Evolutionary conservation across 1,139 yeast genomes (phyloP).

Genomic region (Candida glucosophila): DNA sequence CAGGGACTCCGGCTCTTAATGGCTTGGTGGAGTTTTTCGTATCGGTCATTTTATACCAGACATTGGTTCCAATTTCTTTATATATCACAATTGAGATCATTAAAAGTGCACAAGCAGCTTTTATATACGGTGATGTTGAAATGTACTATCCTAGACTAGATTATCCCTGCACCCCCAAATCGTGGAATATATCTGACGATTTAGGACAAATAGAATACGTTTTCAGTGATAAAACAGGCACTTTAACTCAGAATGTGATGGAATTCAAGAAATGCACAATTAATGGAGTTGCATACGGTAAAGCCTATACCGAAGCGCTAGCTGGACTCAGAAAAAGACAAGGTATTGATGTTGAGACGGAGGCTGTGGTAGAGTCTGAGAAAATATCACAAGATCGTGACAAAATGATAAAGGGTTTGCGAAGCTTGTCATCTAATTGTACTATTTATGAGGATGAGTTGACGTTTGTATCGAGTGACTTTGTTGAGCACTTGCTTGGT

Average conservation of each 20-base stretch:
- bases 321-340: conserved; percentile 50
- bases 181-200: conserved; percentile 58
- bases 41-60: conserved; percentile 46
- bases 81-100: conserved; percentile 54
- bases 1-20: conserved; percentile 40
- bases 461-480: conserved; percentile 41
- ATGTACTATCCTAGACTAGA: conserved; percentile 47
- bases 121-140: conserved; percentile 42
- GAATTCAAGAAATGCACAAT: conserved; percentile 55
- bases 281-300: conserved; percentile 46
- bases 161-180: conserved; percentile 53
- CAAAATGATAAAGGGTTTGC: conserved; percentile 27
- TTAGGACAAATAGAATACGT: conserved; percentile 58
- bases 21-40: conserved; percentile 46
- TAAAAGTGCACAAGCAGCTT: conserved; percentile 50
- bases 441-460: conserved; percentile 31
- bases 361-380: conserved; percentile 30
- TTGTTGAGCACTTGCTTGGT: conserved; percentile 29
- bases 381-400: conserved; percentile 28
- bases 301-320: conserved; percentile 54
- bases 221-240: conserved; percentile 56
- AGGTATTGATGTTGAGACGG: conserved; percentile 46
- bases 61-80: conserved; percentile 52
- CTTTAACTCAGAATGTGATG: conserved; percentile 54
- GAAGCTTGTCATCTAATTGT: conserved; percentile 9